Base-by-base conservation (phyloP, 495 filamentous ascomycete species). In the Astrothelium macrocarpum region DNA sequence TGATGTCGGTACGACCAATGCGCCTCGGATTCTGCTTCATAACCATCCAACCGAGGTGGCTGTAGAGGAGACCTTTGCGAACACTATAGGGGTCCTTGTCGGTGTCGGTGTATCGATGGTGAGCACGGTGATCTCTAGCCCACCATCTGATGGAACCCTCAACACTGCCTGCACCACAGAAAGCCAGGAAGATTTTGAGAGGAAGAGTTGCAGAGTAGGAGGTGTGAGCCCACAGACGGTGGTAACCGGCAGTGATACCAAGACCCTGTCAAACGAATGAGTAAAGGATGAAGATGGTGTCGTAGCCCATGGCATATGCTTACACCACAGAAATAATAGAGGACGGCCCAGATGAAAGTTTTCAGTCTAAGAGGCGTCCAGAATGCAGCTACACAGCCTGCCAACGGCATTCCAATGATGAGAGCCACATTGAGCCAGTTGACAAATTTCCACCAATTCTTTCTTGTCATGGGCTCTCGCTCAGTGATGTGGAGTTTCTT, bases 21-120 rank as follows among this genome's bases (percentile, higher is more conserved):
- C 77, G 67, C 73, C 77, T 79, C 10, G 77, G 77, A 71, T 79
- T 79, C 71, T 79, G 77, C 75, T 77, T 78, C 77, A 79, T 79
- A 61, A 79, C 62, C 77, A 78, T 77, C 85, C 85, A 87, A 73
- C 94, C 94, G 58, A 98, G 80, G 80, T 98, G 94, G 60, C 90
- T 95, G 84, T 98, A 98, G 70, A 95, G 77, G 29, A 96, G 84
- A 66, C 94, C 94, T 85, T 99, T 99, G 78, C 94, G 90, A 67
- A 99, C 95, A 60, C 90, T 95, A 82, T 97, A 99, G 28, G 95
- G 95, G 72, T 99, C 95, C 80, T 99, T 97, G 61, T 96, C 89
- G 71, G 95, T 99, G 71, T 97, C 95, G 81, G 95, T 98, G 74
- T 96, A 97, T 68, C 95, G 88, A 81, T 99, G 95, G 78, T 99